Base-by-base conservation (phyloP, 495 filamentous ascomycete genomes). In the Halenospora varia region DNA sequence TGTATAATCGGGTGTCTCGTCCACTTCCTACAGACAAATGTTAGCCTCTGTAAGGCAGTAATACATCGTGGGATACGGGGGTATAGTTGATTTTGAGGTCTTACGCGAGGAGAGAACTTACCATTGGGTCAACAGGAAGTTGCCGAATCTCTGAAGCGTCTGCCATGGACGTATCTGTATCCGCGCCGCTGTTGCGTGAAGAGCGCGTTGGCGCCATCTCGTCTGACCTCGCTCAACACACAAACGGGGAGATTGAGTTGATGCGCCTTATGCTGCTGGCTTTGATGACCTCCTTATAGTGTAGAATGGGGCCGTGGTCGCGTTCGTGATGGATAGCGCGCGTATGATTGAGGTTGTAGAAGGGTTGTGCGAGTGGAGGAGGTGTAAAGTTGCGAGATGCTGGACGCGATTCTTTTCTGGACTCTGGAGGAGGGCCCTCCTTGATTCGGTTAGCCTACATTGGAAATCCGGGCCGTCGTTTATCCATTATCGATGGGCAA, bases 1-100 rank as follows among this genome's bases (percentile, higher is more conserved):
- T 58, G 89, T 90, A 65, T 88, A 92, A 55, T 93, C 88, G 26
- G 88, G 88, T 10, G 89, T 93, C 51, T 92, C 88, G 68, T 90
- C 85, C 49, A 87, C 80, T 15, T 84, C 82, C 86, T 89, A 48
- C 24, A 62, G n/a, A n/a, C 3, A 45, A 9, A n/a, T 10, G 24
- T 62, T 57, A 62, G 54, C 48, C 48, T 35, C 25, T 51, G 45
- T 58, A 69, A 22, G 53, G 45, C 15, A 61, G 49, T 23, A 53
- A 57, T 26, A 40, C 18, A 42, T 3, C 25, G 51, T 35, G 52
- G 23, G 25, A 35, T 17, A 49, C 19, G 10, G 20, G 18, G 35
- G 52, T 29, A 51, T n/a, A 48, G 39, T 41, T 46, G 25, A 41
- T 18, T n/a, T 3, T 2, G 17, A 53, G 41, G 29, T 35, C 13